phyloP scores from a whole-genome alignment of 2,329 filamentous ascomycete species.

The Colletotrichum noveboracense region DNA sequence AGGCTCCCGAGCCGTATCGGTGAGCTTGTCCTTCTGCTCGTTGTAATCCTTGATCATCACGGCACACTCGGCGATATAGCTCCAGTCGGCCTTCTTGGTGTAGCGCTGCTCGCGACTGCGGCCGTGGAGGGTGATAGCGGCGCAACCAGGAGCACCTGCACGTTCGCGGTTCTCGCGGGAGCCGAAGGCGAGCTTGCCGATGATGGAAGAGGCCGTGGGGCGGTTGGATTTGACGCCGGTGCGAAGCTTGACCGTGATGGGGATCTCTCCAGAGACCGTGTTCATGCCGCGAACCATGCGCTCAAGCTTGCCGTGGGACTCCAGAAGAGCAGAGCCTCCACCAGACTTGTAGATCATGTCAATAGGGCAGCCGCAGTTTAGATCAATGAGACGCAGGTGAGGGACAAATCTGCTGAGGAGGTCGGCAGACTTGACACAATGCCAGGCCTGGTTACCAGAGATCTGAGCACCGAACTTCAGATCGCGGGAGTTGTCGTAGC shows the following conservation, averaged over 20 bases:
- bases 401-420: constrained; percentile 78
- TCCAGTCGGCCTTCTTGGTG: constrained; percentile 90
- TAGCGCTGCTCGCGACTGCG: constrained; percentile 94
- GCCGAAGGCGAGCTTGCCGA: constrained; percentile 84
- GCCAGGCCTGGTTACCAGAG: constrained; percentile 89
- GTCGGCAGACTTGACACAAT: constrained; percentile 88
- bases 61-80: constrained; percentile 90
- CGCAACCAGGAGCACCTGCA: constrained; percentile 80
- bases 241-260: constrained; percentile 93
- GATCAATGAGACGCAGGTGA: constrained; percentile 85
- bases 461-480: constrained; percentile 93
- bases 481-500: constrained; percentile 84
- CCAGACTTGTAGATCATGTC: constrained; percentile 90
- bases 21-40: constrained; percentile 65
- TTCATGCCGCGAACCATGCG: constrained; percentile 98
- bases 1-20: constrained; percentile 79
- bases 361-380: constrained; percentile 98
- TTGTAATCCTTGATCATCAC: constrained; percentile 84
- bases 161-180: constrained; percentile 73
- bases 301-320: constrained; percentile 85
- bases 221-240: constrained; percentile 84
- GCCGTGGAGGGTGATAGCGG: constrained; percentile 95
- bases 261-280: constrained; percentile 84
- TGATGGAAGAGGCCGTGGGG: constrained; percentile 80
- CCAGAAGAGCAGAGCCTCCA: constrained; percentile 90